Conservation (phyloP, 768 basidiomycete species). For the Pleurotus eryngii region DNA sequence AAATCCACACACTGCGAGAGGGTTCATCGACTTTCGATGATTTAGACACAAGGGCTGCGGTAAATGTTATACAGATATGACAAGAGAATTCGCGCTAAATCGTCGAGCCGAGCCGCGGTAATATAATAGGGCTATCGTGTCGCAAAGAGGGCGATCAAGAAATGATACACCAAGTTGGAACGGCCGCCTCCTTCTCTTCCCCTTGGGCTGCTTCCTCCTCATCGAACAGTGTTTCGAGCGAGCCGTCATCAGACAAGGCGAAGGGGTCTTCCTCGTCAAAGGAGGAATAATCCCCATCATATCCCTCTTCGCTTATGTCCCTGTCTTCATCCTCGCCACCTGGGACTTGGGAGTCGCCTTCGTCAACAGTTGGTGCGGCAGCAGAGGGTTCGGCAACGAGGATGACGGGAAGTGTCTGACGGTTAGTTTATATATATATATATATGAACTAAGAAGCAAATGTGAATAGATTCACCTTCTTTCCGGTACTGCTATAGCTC, state of each 20-base stretch:
- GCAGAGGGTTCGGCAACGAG: neutral
- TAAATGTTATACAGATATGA: no score
- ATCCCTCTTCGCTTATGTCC: neutral
- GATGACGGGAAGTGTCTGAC: neutral
- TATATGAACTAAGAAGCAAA: neutral
- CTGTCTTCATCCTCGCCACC: neutral
- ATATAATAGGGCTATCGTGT: no score
- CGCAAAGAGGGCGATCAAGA: slow-evolving; percentile 16
- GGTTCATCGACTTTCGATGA: slow-evolving; percentile 17
- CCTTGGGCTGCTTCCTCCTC: no score
- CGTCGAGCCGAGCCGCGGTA: no score
- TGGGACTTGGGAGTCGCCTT: neutral
- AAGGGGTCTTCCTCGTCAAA: no score
- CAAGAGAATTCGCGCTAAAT: no score
- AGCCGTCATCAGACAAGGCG: no score
- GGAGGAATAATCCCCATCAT: no score
- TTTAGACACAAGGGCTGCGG: no score
- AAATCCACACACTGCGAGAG: slow-evolving; percentile 28
- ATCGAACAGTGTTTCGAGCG: no score
- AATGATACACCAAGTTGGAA: no score
- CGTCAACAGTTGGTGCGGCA: neutral
- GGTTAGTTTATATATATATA: neutral
- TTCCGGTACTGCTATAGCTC: neutral
- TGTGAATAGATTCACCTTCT: neutral
- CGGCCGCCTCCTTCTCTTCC: no score